These are phyloP conservation scores for Capsella rubella DNA, from an alignment of 441 rosid genomes.

Conservation along the genomic window DNA sequence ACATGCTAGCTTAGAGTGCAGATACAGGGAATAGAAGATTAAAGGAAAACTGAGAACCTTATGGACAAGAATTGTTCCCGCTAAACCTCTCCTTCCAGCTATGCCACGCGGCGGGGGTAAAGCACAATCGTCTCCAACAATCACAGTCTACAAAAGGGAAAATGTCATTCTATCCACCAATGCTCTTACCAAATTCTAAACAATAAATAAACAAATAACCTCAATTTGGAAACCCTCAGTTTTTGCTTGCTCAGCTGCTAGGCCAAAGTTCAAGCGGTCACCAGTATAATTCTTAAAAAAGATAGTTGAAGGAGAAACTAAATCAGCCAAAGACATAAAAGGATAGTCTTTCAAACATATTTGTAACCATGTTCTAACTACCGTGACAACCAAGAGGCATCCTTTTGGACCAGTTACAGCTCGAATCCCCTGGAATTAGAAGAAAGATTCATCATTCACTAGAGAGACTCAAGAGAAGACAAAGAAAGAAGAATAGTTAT, in stretches of 20 bases:
- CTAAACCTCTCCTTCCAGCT: constrained; percentile 89
- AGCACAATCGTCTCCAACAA: constrained; percentile 96
- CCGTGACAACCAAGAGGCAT: constrained; percentile 88
- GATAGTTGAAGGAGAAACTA: constrained; percentile 19
- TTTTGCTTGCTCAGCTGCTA: constrained; percentile 96
- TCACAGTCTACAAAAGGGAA: constrained; percentile 63
- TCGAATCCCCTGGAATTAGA: constrained; percentile 74
- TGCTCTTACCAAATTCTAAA: constrained; percentile 6
- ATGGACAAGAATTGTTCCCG: constrained; percentile 83
- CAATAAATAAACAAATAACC: constrained; percentile 48
- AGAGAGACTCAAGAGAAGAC: background rate
- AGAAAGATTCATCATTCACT: constrained; percentile 28
- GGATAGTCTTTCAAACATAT: background rate
- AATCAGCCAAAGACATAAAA: background rate
- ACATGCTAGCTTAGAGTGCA: constrained; percentile 2
- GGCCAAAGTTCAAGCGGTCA: constrained; percentile 89
- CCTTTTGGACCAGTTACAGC: constrained; percentile 96
- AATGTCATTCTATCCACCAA: constrained; percentile 28
- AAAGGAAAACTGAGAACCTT: constrained; percentile 60
- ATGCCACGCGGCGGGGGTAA: constrained; percentile 88
- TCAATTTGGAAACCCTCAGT: constrained; percentile 86
- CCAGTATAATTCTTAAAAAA: constrained; percentile 79
- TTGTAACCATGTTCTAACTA: constrained; percentile 37
- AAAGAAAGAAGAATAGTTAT: constrained; percentile 14
- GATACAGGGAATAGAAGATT: constrained; percentile 17